Conservation (phyloP, 1,284 basidiomycete species). For the Rhodotorula sp. region DNA sequence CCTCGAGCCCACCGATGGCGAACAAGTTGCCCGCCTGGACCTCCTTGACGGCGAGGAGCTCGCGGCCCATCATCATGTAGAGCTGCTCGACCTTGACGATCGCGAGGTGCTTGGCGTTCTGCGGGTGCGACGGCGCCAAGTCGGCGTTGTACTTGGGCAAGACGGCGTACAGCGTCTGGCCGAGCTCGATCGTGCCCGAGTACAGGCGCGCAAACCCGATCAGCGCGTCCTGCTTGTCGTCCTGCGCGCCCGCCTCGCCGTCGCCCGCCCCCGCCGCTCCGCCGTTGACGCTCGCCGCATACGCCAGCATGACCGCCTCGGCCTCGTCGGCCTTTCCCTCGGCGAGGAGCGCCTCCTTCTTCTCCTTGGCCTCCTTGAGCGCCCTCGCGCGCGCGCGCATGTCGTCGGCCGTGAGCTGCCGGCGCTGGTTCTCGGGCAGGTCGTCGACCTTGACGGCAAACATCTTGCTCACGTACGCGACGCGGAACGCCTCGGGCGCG, state of each 20-base stretch:
- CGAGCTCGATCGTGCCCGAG: slow-evolving; percentile 75
- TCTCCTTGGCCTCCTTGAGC: slow-evolving; percentile 45
- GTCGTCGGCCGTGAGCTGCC: slow-evolving; percentile 77
- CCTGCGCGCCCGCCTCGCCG: not conserved
- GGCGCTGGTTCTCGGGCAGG: slow-evolving; percentile 81
- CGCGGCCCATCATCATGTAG: slow-evolving; percentile 98
- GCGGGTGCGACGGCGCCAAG: slow-evolving; percentile 66
- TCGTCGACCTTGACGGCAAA: slow-evolving; percentile 81
- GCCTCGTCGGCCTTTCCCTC: slow-evolving; percentile 34
- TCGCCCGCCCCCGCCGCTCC: slow-evolving; percentile 9
- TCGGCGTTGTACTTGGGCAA: slow-evolving; percentile 85
- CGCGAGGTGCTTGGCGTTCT: slow-evolving; percentile 70
- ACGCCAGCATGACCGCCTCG: slow-evolving; percentile 14
- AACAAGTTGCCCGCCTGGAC: slow-evolving; percentile 97
- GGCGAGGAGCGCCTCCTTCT: slow-evolving; percentile 49
- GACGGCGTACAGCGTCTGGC: slow-evolving; percentile 69
- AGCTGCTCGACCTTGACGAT: slow-evolving; percentile 69
- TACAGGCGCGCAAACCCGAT: slow-evolving; percentile 93
- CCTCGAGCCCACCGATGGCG: slow-evolving; percentile 85
- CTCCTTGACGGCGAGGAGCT: slow-evolving; percentile 76
- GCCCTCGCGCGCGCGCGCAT: slow-evolving; percentile 64
- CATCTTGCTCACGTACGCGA: slow-evolving; percentile 97
- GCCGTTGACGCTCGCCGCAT: not conserved
- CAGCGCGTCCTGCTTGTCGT: slow-evolving; percentile 50
- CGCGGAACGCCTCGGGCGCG: slow-evolving; percentile 62